Conservation (phyloP, 305 asterid species). For the Fraxinus sp. region DNA sequence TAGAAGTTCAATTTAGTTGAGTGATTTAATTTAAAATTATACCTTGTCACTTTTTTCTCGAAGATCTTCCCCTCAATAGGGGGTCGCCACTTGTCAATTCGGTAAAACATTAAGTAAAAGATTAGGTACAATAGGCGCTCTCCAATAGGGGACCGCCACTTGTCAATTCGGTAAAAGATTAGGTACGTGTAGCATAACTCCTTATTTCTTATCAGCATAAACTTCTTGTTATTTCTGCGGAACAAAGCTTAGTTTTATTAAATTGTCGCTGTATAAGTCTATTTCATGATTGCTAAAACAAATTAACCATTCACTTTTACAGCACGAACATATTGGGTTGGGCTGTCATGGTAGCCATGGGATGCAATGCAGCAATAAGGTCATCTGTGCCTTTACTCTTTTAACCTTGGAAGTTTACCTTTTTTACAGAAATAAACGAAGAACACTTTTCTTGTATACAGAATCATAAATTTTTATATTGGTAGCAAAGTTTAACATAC, state of each 20-base stretch:
- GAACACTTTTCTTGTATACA: not conserved
- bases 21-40: too few species aligned
- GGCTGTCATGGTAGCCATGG: conserved; percentile 22
- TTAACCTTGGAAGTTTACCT: not conserved
- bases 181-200: too few species aligned
- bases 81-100: too few species aligned
- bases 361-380: conserved; percentile 34
- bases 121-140: too few species aligned
- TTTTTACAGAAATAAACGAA: too few species aligned
- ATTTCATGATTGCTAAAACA: not conserved
- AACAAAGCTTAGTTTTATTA: not conserved
- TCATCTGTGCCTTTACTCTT: not conserved
- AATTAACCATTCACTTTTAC: not conserved
- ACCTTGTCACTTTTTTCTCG: too few species aligned
- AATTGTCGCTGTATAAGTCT: not conserved
- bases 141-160: too few species aligned
- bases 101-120: too few species aligned
- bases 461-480: not conserved
- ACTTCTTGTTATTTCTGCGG: not conserved
- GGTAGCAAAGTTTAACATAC: not conserved
- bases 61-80: too few species aligned
- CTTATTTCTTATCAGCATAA: too few species aligned
- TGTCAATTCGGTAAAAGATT: too few species aligned
- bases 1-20: too few species aligned
- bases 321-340: conserved; percentile 26